These are phyloP conservation scores for Suhomyces sp. DNA, from an alignment of 805 yeast species.

Conservation along the genomic window DNA sequence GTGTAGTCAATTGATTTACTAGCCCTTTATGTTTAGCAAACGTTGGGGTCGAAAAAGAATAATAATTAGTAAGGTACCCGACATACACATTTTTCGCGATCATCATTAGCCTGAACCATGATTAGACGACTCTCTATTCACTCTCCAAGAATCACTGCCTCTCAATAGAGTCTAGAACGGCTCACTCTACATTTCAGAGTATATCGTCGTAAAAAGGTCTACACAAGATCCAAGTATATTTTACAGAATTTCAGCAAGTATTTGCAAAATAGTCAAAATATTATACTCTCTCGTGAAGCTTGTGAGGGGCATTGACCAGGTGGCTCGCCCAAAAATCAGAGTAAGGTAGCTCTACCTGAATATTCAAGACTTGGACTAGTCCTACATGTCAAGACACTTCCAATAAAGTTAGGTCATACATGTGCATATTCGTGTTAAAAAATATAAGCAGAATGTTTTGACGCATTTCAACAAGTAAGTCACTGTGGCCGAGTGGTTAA, in stretches of 20 bases:
- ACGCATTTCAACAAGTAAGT: slow-evolving; percentile 1
- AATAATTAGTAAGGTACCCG: background rate
- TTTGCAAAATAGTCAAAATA: background rate
- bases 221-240: background rate
- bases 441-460: background rate
- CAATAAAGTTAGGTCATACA: background rate
- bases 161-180: background rate
- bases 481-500: slow-evolving; percentile 91
- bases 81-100: background rate
- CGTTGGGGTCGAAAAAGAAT: background rate
- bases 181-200: background rate
- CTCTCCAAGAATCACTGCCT: background rate
- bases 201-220: background rate
- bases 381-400: background rate
- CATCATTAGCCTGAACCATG: background rate
- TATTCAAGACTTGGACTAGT: background rate
- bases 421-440: background rate
- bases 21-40: background rate
- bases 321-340: background rate
- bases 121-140: background rate
- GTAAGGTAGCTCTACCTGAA: background rate
- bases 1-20: background rate
- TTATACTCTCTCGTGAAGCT: background rate
- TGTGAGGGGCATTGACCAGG: background rate
- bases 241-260: background rate